phyloP scores from a whole-genome alignment of 441 rosid genomes.

The Cnidoscolus chayamansa region DNA sequence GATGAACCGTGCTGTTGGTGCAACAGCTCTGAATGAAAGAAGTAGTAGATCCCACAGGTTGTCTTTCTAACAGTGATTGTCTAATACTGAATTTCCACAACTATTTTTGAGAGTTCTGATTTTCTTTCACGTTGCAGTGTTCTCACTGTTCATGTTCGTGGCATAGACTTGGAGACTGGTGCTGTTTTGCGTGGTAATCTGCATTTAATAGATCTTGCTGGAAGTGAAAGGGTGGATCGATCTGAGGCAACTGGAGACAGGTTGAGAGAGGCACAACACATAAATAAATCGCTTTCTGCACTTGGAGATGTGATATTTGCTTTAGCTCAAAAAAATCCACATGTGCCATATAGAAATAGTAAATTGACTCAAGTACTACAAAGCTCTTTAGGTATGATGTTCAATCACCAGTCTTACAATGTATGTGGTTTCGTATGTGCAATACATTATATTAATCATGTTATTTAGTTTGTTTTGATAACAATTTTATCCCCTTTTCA shows the following conservation, averaged over 20 bases:
- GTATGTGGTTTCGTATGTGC: background rate
- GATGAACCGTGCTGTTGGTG: constrained; percentile 35
- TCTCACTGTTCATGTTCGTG: constrained; percentile 37
- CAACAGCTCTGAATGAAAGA: constrained; percentile 38
- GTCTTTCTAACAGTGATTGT: constrained; percentile 8
- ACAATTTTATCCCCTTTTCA: background rate
- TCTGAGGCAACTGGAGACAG: constrained; percentile 40
- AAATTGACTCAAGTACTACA: constrained; percentile 40
- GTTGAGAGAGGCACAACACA: constrained; percentile 39
- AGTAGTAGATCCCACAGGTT: constrained; percentile 42
- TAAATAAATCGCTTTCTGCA: constrained; percentile 37
- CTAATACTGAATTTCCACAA: background rate
- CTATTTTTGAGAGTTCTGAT: constrained; percentile 3
- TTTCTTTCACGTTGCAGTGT: constrained; percentile 25
- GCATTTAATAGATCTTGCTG: constrained; percentile 38
- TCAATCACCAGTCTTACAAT: background rate
- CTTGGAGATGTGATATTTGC: constrained; percentile 40
- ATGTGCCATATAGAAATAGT: constrained; percentile 42
- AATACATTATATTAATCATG: background rate
- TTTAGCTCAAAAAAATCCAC: constrained; percentile 34
- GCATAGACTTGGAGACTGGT: constrained; percentile 30
- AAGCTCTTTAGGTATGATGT: constrained; percentile 32
- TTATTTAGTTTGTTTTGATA: background rate
- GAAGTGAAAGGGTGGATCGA: constrained; percentile 40
- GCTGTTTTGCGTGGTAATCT: constrained; percentile 33